Base-by-base conservation (phyloP, 2,329 filamentous ascomycete species). In the Pseudopithomyces maydicus region DNA sequence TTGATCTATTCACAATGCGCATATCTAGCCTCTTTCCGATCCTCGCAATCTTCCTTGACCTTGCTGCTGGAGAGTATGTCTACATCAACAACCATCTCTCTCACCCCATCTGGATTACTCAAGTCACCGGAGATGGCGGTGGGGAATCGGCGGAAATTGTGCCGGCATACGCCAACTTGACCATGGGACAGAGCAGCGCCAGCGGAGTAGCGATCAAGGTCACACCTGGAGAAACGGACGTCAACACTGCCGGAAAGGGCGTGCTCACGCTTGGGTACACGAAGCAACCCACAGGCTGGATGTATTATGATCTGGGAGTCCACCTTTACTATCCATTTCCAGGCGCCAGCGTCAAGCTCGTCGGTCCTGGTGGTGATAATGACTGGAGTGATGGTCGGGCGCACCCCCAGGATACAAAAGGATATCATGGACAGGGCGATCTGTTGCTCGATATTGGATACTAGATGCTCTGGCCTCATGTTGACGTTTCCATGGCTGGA, bases 171-270 rank as follows among this genome's bases (percentile, higher is more conserved):
- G 38, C 15, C 33, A 46, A 11, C 19, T 67, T 52, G 54, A 46
- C 50, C 20, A 60, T 70, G 23, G 26, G 33, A 8, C 58, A 70
- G 42, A 55, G 59, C 14, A 38, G 50, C 19, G n/a, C 3, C 26
- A 56, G 59, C 20, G 64, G 64, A 23, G 67, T 65, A n/a, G 63
- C 66, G 23, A 61, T 73, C 55, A 67, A 71, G 49, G 50, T 73
- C 43, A 64, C 62, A 20, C 54, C 43, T 3, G 42, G 45, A 3
- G 53, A 55, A 8, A 36, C 47, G 8, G 66, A 58, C 12, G 55
- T 69, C 36, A 63, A 59, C 52, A 53, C 46, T 3, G 42, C n/a
- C n/a, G 48, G 33, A 43, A 43, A 56, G 26, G 65, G 68, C 5
- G 60, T 65, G 6, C 61, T 73, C 41, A 58, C 57, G 23, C 56